Base-by-base conservation (phyloP, 352 stramenopile genomes). In the Globisporangium alternatum region DNA sequence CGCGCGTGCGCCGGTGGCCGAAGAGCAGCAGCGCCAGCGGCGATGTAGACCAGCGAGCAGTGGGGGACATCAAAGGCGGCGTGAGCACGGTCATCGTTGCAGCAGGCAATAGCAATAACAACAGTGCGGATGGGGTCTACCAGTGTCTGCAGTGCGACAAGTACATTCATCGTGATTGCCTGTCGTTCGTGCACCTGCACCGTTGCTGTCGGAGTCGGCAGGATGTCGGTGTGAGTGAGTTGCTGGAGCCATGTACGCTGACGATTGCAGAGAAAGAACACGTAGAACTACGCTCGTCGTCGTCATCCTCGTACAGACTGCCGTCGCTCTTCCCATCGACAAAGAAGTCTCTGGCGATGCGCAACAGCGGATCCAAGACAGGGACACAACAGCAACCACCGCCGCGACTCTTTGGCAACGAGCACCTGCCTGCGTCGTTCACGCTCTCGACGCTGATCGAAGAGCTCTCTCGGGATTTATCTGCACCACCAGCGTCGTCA, bases 111-210 rank as follows among this genome's bases (percentile, higher is more conserved):
- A 31, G 22, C 17, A 56, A 19, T 25, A 53, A 3, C n/a, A 53
- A 1, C 17, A 65, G 17, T 33, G 47, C 21, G 4, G 62, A 65
- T 19, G 60, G 25, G 6, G 51, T 90, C 6, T 89, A 76, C 43
- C 81, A 90, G 66, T 90, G 81, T 57, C 63, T 85, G 3, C 71
- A 67, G 33, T 90, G 81, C 25, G 76, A 74, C 21, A 74, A 78
- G 30, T 83, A 83, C 25, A 62, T 75, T 13, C 81, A 90, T 64
- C 77, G 81, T 58, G 72, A 74, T 31, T 90, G 81, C 66, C 56
- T 86, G 47, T 83, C 75, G 33, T 67, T 74, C 44, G 72, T 70
- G 3, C 81, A 90, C 54, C 37, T 41, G 17, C 76, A 86, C 60
- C 79, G 79, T n/a, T 52, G 72, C 15, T 89, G 81, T 48, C 72